phyloP scores from a whole-genome alignment of 2,329 filamentous ascomycete genomes.

The Aspergillus proliferans region DNA sequence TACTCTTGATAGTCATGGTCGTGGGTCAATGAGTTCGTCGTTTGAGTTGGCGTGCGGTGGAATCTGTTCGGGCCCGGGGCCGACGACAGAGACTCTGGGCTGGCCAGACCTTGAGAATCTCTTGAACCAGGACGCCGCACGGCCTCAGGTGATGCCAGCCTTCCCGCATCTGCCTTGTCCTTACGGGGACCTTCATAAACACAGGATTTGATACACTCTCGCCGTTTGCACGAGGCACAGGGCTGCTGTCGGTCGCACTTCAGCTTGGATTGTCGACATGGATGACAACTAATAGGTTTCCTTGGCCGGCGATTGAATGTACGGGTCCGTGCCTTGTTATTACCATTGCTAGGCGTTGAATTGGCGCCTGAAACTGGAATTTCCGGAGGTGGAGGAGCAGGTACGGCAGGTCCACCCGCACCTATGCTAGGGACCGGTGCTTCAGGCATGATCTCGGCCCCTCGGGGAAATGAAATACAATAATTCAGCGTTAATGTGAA shows the following conservation, averaged over 20 bases:
- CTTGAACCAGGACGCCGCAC: background rate
- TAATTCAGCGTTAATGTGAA: too few relatives aligned
- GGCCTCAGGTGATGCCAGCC: background rate
- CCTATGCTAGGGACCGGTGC: too few relatives aligned
- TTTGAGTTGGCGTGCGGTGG: background rate
- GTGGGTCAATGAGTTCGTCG: background rate
- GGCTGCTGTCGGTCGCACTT: constrained; percentile 6
- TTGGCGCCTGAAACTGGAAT: too few relatives aligned
- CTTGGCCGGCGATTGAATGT: background rate
- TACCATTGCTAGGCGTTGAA: background rate
- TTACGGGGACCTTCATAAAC: background rate
- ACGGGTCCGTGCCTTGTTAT: background rate
- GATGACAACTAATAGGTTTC: constrained; percentile 1
- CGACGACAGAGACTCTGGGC: background rate
- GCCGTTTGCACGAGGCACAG: constrained; percentile 4
- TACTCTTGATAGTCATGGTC: constrained; percentile 29
- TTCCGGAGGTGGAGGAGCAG: too few relatives aligned
- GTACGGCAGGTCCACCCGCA: too few relatives aligned
- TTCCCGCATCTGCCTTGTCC: background rate
- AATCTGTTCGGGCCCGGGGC: background rate
- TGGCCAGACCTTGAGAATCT: background rate
- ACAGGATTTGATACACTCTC: constrained; percentile 1
- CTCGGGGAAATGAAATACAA: too few relatives aligned
- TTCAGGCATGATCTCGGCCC: too few relatives aligned
- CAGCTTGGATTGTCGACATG: constrained; percentile 3